Percentiles rank a stretch among this genome's conserved stretches.
These are phyloP conservation scores for Pseudozyma tsukubaensis DNA, from an alignment of 1,284 basidiomycete species.

Conservation along the genomic window DNA sequence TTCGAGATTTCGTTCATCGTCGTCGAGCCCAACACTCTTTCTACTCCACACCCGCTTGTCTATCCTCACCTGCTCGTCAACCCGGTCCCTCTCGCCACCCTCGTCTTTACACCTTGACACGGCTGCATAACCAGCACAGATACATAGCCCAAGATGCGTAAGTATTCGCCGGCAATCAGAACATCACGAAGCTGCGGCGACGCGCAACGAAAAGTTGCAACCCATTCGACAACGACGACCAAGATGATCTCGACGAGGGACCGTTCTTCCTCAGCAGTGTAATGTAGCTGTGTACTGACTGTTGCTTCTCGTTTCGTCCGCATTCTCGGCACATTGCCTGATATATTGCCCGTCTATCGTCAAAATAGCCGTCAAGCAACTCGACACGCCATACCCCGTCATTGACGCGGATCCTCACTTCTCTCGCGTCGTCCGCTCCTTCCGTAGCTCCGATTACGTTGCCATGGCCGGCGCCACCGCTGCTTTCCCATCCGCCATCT, in stretches of 20 bases:
- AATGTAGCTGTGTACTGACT: too few species aligned
- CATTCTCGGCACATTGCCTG: too few species aligned
- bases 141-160: slow-evolving; percentile 34
- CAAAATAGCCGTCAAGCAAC: slow-evolving; percentile 50
- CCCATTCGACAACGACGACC: neutral
- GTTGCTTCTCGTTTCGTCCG: too few species aligned
- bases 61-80: slow-evolving; percentile 1
- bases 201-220: neutral
- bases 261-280: too few species aligned
- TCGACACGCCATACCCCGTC: slow-evolving; percentile 64
- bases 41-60: neutral
- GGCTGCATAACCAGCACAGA: slow-evolving; percentile 3
- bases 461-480: slow-evolving; percentile 84
- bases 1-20: slow-evolving; percentile 9
- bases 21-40: slow-evolving; percentile 5
- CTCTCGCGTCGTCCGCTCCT: slow-evolving; percentile 85
- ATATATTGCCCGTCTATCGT: too few species aligned
- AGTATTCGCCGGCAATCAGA: slow-evolving; percentile 6
- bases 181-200: neutral
- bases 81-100: neutral
- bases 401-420: slow-evolving; percentile 90
- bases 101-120: too few species aligned
- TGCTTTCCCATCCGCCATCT: slow-evolving; percentile 80
- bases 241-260: too few species aligned
- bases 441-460: slow-evolving; percentile 88